Evolutionary conservation across 108 stramenopile species (phyloP).

Genomic region (Fistulifera pelliculosa): DNA sequence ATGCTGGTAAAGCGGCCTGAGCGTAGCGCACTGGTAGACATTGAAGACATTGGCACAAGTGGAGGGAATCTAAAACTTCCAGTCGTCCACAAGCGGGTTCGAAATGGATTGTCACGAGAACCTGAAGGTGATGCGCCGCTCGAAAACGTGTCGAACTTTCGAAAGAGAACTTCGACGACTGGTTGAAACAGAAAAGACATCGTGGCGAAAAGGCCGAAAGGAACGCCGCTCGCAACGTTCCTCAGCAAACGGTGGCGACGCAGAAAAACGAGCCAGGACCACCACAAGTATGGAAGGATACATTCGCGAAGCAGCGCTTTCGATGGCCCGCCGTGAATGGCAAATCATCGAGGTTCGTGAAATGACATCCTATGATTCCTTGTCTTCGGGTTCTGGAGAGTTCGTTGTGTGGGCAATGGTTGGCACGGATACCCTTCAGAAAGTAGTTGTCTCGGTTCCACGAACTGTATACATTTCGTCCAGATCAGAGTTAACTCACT

Average conservation of each 20-base stretch:
- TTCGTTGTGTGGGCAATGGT: constrained; percentile 91
- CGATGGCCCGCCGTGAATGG: constrained; percentile 64
- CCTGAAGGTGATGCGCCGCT: constrained; percentile 4
- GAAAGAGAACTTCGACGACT: constrained; percentile 59
- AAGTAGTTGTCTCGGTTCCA: constrained; percentile 71
- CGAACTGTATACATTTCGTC: constrained; percentile 75
- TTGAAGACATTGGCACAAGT: constrained; percentile 60
- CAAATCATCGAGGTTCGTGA: constrained; percentile 92
- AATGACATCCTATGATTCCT: constrained; percentile 49
- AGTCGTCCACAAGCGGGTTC: constrained; percentile 43
- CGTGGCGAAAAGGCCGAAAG: constrained; percentile 67
- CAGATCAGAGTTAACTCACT: constrained; percentile 29
- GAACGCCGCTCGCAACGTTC: constrained; percentile 18
- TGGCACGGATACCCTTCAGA: constrained; percentile 64
- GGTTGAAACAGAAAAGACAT: constrained; percentile 80
- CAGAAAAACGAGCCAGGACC: constrained; percentile 30
- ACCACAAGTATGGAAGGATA: constrained; percentile 69
- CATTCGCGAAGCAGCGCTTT: constrained; percentile 65
- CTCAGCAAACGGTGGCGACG: constrained; percentile 5
- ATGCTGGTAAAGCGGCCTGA: background rate
- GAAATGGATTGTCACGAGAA: background rate
- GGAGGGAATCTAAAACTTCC: constrained; percentile 43
- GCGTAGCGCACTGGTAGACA: constrained; percentile 27
- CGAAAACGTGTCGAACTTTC: constrained; percentile 30
- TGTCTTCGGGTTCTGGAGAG: constrained; percentile 59